Base-by-base conservation (phyloP, 2,329 filamentous ascomycete genomes). In the Penicillium sp. region DNA sequence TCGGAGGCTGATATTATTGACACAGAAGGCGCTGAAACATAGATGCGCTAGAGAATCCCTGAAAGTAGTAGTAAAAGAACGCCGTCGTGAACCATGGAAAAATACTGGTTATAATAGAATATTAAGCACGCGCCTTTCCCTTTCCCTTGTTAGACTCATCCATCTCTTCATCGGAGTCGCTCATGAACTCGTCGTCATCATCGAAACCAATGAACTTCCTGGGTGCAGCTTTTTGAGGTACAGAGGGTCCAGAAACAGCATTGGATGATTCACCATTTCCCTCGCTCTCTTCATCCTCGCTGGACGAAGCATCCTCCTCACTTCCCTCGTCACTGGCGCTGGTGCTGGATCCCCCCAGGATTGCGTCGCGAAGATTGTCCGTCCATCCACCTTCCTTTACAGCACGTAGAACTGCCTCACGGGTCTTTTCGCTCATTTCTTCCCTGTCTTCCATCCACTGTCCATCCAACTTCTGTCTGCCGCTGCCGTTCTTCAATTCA, bases 391-490 rank as follows among this genome's bases (percentile, higher is more conserved):
- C 77, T 38, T 87, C 87, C 63, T 91, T 88, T 60, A 93, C 81
- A 0, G 90, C 87, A 16, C 88, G 83, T 49, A 92, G 74, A 6
- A 91, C 87, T 16, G 89, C 87, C 70, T 93, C 90, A 4, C 88
- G 82, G 0, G 92, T 93, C 73, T 89, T 88, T 77, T 95, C 91
- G 63, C 85, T 88, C 27, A 89, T 89, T 71, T 96, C 92, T 66
- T 97, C 92, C 75, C 95, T 96, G 63, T 91, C 89, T 72, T 99
- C 94, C 40, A 97, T 87, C 92, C 93, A 99, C 71, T 93, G 89
- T 0, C 91, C 91, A 68, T 97, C 91, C 40, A 97, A 64, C 60
- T 83, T 78, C 19, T 78, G 80, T 75, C 72, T 88, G 82, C 53
- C 87, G 83, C 62, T 83, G 81, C 90, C 91, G 59, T 87, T 86